Base-by-base conservation (phyloP, 2,329 filamentous ascomycete genomes). In the Pseudocercospora macadamiae region DNA sequence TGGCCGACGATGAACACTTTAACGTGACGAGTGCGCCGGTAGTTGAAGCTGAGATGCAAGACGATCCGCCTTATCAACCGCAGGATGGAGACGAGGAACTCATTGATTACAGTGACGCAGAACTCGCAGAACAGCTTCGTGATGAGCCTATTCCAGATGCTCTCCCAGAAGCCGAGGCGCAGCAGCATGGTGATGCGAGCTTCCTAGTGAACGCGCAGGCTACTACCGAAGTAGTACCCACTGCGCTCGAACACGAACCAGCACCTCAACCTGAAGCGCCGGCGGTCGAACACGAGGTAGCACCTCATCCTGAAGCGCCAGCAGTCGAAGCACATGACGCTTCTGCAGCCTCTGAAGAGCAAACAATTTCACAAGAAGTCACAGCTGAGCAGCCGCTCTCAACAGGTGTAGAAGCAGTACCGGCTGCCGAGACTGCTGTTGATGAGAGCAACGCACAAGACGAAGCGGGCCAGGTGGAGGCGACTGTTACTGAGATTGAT, bases 51-150 rank as follows among this genome's bases (percentile, higher is more conserved):
- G 69, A 68, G 32, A 68, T 69, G 67, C 64, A 66, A 30, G 70
- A 73, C 58, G 66, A 67, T 28, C 65, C 63, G 39, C 47, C 55
- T 4, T 47, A 54, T 21, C 51, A 60, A 23, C 39, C 55, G 14
- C 53, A 60, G 28, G 45, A 57, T 12, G 44, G 59, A 21, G 73
- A 75, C 51, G 72, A 74, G 54, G 73, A 75, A 49, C 66, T 75
- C n/a, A 71, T 74, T 51, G 73, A 75, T 52, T 73, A 73, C 51
- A 66, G 66, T 36, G 73, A 74, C 49, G 68, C 72, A 7, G 70
- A 73, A 12, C 61, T 67, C 54, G 18, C 54, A 48, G 36, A 55
- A 16, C 26, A 54, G 23, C n/a, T 42, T 32, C 36, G 9, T 16
- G 30, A 53, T 26, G 25, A 32, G 37, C 32, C 39, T 34, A 51